Percentiles rank a stretch among this genome's conserved stretches.
These are phyloP conservation scores for Aulographum hederae DNA, from an alignment of 2,329 filamentous ascomycete genomes.

Conservation along the genomic window DNA sequence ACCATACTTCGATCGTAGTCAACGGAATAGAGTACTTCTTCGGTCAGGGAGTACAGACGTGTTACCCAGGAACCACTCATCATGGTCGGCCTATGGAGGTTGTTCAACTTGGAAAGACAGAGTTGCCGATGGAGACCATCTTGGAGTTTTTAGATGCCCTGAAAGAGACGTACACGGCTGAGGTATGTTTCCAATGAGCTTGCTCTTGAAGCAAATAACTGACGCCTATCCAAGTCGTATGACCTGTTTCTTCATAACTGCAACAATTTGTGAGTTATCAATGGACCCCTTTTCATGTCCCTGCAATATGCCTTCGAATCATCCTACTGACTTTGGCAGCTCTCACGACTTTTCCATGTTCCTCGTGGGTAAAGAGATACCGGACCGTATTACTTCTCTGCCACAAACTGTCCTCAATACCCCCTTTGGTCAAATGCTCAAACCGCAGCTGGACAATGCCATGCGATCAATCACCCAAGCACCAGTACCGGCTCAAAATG, in stretches of 20 bases:
- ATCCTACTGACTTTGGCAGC: conserved; percentile 6
- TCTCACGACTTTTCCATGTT: conserved; percentile 85
- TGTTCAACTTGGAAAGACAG: conserved; percentile 56
- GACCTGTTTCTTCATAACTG: conserved; percentile 85
- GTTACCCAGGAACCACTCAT: conserved; percentile 66
- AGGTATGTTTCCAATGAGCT: conserved; percentile 30
- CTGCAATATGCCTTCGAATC: background rate
- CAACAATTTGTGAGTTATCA: conserved; percentile 80
- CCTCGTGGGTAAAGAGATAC: conserved; percentile 73
- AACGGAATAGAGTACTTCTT: conserved; percentile 79
- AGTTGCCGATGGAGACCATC: conserved; percentile 64
- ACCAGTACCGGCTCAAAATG: conserved; percentile 13
- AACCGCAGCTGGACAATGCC: conserved; percentile 52
- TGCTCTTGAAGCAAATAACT: background rate
- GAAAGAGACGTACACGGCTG: conserved; percentile 61
- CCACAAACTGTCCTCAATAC: conserved; percentile 72
- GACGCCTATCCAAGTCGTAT: conserved; percentile 52
- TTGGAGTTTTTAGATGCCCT: conserved; percentile 77
- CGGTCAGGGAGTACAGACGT: conserved; percentile 70
- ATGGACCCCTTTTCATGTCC: no score
- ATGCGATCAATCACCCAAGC: conserved; percentile 46
- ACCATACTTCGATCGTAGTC: conserved; percentile 82
- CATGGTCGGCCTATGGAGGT: conserved; percentile 69
- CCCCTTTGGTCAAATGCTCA: conserved; percentile 74
- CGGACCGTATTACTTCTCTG: conserved; percentile 67